These are phyloP conservation scores for Scheffersomyces illinoinensis DNA, from an alignment of 1,139 yeast genomes.

Conservation along the genomic window DNA sequence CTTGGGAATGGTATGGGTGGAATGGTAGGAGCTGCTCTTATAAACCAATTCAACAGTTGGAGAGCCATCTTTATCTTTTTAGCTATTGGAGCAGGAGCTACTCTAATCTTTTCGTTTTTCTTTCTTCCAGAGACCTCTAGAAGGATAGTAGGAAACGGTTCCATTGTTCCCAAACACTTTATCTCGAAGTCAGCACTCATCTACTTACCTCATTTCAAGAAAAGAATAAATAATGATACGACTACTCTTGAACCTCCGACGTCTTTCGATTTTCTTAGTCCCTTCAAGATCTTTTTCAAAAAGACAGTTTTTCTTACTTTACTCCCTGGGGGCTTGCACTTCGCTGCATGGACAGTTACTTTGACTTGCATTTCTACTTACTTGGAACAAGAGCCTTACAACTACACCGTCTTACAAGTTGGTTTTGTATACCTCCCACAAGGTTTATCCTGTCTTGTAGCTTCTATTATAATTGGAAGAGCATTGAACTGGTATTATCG, in stretches of 20 bases:
- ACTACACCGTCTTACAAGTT: constrained; percentile 35
- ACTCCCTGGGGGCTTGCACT: constrained; percentile 35
- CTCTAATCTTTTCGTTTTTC: constrained; percentile 23
- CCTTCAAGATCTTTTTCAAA: constrained; percentile 30
- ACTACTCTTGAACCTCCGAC: constrained; percentile 22
- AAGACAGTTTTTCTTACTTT: constrained; percentile 25
- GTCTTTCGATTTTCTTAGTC: constrained; percentile 25
- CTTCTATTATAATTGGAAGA: constrained; percentile 32
- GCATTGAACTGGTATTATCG: constrained; percentile 30
- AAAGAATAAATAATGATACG: constrained; percentile 27
- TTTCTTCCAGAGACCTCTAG: constrained; percentile 40
- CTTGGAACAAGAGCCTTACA: constrained; percentile 29
- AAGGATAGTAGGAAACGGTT: constrained; percentile 40
- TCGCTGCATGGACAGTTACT: constrained; percentile 40
- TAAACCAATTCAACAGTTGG: constrained; percentile 32
- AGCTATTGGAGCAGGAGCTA: constrained; percentile 38
- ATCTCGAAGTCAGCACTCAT: constrained; percentile 26
- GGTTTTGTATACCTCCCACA: constrained; percentile 43
- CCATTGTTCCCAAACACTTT: constrained; percentile 24
- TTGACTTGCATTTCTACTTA: constrained; percentile 34
- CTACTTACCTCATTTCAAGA: constrained; percentile 22
- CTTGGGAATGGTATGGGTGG: constrained; percentile 45
- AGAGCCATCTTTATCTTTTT: constrained; percentile 39
- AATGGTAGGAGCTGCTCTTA: constrained; percentile 38
- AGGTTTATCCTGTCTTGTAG: constrained; percentile 32